Evolutionary conservation across 2,329 filamentous ascomycete genomes (phyloP), one percentile per base, ranked within the genome.

Genomic region (Aspergillus caelatus): DNA sequence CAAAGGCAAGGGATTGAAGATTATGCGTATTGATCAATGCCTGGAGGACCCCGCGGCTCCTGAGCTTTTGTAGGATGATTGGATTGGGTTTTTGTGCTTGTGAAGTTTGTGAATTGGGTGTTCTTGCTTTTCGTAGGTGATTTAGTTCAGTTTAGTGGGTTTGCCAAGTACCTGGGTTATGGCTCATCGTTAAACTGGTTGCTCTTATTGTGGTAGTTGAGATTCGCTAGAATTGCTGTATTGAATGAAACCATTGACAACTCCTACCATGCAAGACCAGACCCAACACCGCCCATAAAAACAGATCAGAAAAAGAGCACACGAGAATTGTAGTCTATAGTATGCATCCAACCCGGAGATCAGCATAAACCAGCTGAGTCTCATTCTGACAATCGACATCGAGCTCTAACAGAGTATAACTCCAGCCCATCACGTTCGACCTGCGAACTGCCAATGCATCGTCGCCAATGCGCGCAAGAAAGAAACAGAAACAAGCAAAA

Each of bases 11-110:
- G 88, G 88, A 5, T 88, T 89, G 80, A 81, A 84, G 73, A 80
- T 89, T 46, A 89, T 90, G 88, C 81, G 88, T 46, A 84, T 89
- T 52, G 88, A 89, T 70, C 88, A 89, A 77, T 90, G 88, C 71
- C 80, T 90, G 82, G 82, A 84, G 76, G 88, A 89, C 73, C 86
- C 85, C 0, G 54, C 59, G 9, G 70, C 68, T 52, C 71, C 74
- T 41, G 8, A 5, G 62, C 62, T 8, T 21, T 73, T 43, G 70
- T n/a, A 23, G 23, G 23, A 30, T n/a, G n/a, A 2, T 14, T 34
- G 5, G 41, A 14, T 16, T 36, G 14, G 34, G 6, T 16, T 16
- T 32, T 30, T 57, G 36, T 28, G 26, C 21, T 16, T 23, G 21
- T 34, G 14, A 9, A 14, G 12, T 28, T 48, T 23, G 19, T 41